Evolutionary conservation across 768 basidiomycete genomes (phyloP).

Genomic region (Obba rivulosa): DNA sequence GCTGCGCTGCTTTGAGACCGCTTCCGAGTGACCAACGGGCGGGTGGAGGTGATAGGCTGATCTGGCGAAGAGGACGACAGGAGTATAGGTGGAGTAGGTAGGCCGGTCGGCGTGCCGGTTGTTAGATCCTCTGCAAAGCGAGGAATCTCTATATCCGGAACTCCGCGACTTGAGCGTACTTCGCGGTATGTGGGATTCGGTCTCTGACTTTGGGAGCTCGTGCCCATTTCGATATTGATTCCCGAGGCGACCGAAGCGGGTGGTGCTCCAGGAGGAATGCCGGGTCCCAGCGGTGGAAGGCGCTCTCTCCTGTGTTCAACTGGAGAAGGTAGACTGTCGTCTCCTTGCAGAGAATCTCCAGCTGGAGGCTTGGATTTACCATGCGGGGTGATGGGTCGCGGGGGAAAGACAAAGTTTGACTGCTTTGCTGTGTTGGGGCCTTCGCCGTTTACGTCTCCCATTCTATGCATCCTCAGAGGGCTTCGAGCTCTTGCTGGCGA

Average conservation of each 20-base stretch:
- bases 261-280: slow-evolving; percentile 15
- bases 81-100: slow-evolving; percentile 17
- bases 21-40: slow-evolving; percentile 33
- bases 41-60: slow-evolving; percentile 11
- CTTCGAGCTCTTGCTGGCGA: slow-evolving; percentile 33
- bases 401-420: slow-evolving; percentile 50
- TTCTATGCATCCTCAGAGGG: slow-evolving; percentile 25
- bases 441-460: slow-evolving; percentile 30
- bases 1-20: slow-evolving; percentile 40
- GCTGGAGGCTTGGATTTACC: slow-evolving; percentile 28
- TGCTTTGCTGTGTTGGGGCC: slow-evolving; percentile 40
- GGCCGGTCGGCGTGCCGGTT: slow-evolving; percentile 14
- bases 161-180: slow-evolving; percentile 25
- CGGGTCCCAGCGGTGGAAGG: slow-evolving; percentile 20
- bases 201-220: not conserved
- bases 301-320: slow-evolving; percentile 12
- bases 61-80: slow-evolving; percentile 24
- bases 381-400: slow-evolving; percentile 27
- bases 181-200: slow-evolving; percentile 22
- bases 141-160: slow-evolving; percentile 37
- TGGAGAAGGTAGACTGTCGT: slow-evolving; percentile 21
- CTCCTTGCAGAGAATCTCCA: slow-evolving; percentile 15
- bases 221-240: not conserved
- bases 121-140: slow-evolving; percentile 11
- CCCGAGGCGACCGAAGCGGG: slow-evolving; percentile 2